These are phyloP conservation scores for Pezicula carpinea DNA, from an alignment of 2,329 filamentous ascomycete genomes.

Conservation along the genomic window DNA sequence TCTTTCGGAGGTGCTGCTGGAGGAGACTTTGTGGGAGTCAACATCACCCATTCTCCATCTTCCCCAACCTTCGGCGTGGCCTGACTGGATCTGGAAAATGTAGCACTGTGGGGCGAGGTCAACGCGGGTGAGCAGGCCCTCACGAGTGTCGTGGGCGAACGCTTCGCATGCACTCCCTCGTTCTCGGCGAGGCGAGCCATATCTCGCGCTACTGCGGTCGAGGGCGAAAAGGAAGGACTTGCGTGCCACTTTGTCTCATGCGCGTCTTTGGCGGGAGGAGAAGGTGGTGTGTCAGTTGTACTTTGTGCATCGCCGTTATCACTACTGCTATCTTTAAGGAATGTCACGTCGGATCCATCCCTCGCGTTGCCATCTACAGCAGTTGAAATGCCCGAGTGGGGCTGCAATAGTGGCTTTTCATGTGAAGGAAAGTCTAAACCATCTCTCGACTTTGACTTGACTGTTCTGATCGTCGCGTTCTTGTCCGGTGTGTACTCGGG, in stretches of 20 bases:
- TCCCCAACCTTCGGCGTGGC: conserved; percentile 11
- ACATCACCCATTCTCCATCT: conserved; percentile 27
- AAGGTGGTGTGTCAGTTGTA: conserved; percentile 17
- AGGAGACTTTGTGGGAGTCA: conserved; percentile 20
- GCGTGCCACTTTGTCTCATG: conserved; percentile 6
- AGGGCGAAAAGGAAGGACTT: conserved; percentile 3
- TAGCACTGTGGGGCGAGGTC: conserved; percentile 15
- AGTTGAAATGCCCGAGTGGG: conserved; percentile 7
- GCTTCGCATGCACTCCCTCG: conserved; percentile 22
- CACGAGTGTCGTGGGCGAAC: conserved; percentile 12
- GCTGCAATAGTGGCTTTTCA: conserved; percentile 10
- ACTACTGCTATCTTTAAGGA: conserved; percentile 49
- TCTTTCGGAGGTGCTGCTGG: conserved; percentile 13
- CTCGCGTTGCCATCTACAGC: conserved; percentile 20
- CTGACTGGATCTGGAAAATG: conserved; percentile 11
- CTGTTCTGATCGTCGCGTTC: conserved; percentile 65
- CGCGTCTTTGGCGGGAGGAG: conserved; percentile 3
- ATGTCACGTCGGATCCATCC: conserved; percentile 36
- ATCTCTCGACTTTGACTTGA: conserved; percentile 42
- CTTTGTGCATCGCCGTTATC: conserved; percentile 40
- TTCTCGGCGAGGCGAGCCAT: conserved; percentile 25
- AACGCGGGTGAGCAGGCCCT: conserved; percentile 4
- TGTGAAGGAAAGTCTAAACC: conserved; percentile 2
- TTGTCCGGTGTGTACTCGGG: conserved; percentile 70
- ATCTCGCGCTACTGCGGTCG: conserved; percentile 19